Evolutionary conservation across 2,329 filamentous ascomycete genomes (phyloP).

Genomic region (Aspergillus amoenus): DNA sequence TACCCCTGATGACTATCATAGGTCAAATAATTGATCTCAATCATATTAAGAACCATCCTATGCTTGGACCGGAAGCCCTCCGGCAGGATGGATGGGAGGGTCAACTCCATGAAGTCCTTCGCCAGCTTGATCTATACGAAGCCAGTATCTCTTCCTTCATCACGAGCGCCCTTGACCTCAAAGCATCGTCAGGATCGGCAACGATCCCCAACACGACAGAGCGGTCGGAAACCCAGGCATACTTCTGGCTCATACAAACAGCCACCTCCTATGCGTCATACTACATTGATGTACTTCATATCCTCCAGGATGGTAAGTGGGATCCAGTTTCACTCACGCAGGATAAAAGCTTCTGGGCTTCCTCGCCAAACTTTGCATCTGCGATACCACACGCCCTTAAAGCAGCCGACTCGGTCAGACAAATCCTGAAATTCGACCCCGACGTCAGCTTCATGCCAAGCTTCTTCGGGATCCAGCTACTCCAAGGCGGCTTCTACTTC

Average conservation of each 20-base stretch:
- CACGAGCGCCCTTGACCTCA: slow-evolving; percentile 22
- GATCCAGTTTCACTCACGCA: slow-evolving; percentile 87
- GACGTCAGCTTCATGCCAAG: slow-evolving; percentile 95
- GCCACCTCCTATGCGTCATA: slow-evolving; percentile 87
- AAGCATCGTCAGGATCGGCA: slow-evolving; percentile 45
- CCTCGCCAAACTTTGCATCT: slow-evolving; percentile 80
- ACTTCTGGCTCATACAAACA: slow-evolving; percentile 68
- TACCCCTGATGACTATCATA: slow-evolving; percentile 88
- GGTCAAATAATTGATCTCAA: slow-evolving; percentile 88
- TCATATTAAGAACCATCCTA: slow-evolving; percentile 82
- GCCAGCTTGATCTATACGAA: slow-evolving; percentile 78
- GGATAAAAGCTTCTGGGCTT: slow-evolving; percentile 92
- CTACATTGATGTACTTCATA: slow-evolving; percentile 89
- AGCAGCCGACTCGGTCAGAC: slow-evolving; percentile 80
- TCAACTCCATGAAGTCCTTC: slow-evolving; percentile 72
- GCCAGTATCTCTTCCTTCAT: slow-evolving; percentile 60
- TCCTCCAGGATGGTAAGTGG: slow-evolving; percentile 90
- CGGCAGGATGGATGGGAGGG: slow-evolving; percentile 76
- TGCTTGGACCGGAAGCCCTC: slow-evolving; percentile 73
- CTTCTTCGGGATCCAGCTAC: slow-evolving; percentile 89
- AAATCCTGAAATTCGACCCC: slow-evolving; percentile 86
- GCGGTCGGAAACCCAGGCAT: slow-evolving; percentile 27
- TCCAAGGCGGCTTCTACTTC: slow-evolving; percentile 85
- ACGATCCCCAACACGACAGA: slow-evolving; percentile 58
- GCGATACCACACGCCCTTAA: slow-evolving; percentile 86